Base-by-base conservation (phyloP, 2,329 filamentous ascomycete species). In the Penicillium corylophilum region DNA sequence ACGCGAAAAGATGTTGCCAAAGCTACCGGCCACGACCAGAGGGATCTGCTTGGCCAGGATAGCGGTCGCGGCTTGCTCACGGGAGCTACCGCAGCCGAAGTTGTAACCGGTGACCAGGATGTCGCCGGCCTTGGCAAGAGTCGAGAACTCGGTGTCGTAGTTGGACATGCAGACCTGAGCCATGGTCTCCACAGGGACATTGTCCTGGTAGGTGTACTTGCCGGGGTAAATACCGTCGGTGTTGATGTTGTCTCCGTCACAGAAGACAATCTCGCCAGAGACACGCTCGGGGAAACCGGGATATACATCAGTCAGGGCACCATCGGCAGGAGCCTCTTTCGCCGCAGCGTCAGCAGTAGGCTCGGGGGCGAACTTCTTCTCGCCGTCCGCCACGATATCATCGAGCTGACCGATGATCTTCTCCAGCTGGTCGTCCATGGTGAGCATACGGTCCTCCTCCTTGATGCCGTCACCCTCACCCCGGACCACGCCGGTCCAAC, bases 161-260 rank as follows among this genome's bases (percentile, higher is more conserved):
- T 97, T 97, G 69, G 88, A 82, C 91, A 97, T 96, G 72, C 88
- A 92, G 0, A 92, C 91, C 59, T 88, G 78, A 0, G 90, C 90
- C 93, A 97, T 96, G 50, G 84, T 84, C 55, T 90, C 87, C 0
- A 74, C 77, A 0, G 88, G 75, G 1, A 97, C 79, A 63, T 89
- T 82, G 66, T 97, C 92, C 68, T 95, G 90, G 73, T 97, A 97
- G 0, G 92, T 96, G 71, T 90, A 91, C 68, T 92, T 91, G 4
- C 89, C 90, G 0, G 91, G 88, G 71, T 97, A 97, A 69, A 97
- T 96, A 48, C 82, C 86, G 66, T 97, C 93, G 0, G 93, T 97
- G 74, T 94, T 89, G 69, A 96, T 84, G 73, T 95, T 95, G 69
- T 91, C 88, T 1, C 82, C 84, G 64, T 96, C 89, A 67, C 84